Evolutionary conservation across 164 flowering plant genomes (phyloP).

Genomic region (Magnolia officinalis): DNA sequence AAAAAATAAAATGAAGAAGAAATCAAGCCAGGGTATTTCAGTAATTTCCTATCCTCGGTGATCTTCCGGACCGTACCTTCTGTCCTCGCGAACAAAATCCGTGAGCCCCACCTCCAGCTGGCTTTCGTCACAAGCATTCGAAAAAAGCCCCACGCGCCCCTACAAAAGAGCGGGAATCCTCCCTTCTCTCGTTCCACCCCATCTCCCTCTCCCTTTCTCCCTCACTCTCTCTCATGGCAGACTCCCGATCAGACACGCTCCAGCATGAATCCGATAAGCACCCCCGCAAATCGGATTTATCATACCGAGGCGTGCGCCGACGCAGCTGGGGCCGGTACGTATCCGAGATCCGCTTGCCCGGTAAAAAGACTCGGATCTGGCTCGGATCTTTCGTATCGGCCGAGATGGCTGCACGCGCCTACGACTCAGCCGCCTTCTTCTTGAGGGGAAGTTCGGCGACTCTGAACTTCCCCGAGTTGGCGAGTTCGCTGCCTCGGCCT

Average conservation of each 20-base stretch:
- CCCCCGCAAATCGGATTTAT: conserved; percentile 1
- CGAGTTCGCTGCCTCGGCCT: conserved; percentile 26
- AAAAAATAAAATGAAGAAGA: background rate
- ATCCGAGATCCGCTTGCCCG: conserved; percentile 35
- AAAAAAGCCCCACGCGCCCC: background rate
- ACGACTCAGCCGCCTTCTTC: conserved; percentile 36
- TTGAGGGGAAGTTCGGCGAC: conserved; percentile 26
- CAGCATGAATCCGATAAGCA: conserved; percentile 2
- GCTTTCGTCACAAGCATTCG: background rate
- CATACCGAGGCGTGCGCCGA: conserved; percentile 27
- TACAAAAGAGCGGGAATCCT: conserved; percentile 5
- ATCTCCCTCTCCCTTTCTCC: background rate
- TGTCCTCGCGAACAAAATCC: conserved; percentile 4
- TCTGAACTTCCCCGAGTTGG: conserved; percentile 33
- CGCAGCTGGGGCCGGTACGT: conserved; percentile 42
- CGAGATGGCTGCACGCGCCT: conserved; percentile 37
- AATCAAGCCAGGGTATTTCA: background rate
- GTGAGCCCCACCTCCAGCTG: conserved; percentile 17
- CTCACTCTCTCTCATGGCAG: background rate
- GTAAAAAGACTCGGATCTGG: conserved; percentile 31
- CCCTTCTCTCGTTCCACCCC: too few species aligned
- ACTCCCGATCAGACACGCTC: background rate
- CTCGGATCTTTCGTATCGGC: conserved; percentile 31
- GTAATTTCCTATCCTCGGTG: background rate
- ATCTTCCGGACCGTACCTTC: conserved; percentile 4